Evolutionary conservation across 345 rosid genomes (phyloP).

Genomic region (Hypericum perforatum): DNA sequence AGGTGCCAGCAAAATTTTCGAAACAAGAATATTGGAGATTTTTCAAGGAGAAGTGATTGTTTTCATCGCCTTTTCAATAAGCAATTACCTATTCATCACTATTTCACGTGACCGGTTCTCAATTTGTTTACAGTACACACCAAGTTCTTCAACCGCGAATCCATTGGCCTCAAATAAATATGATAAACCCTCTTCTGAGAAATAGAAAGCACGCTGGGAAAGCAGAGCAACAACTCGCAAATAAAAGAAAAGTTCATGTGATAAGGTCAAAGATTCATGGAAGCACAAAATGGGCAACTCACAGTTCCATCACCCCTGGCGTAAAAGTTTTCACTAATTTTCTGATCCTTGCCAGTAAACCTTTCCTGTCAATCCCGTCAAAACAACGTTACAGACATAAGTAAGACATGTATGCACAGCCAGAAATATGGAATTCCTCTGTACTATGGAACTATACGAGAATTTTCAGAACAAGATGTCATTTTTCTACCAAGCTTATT

Average conservation of each 20-base stretch:
- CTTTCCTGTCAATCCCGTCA: slow-evolving; percentile 56
- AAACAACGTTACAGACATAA: neutral
- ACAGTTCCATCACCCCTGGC: slow-evolving; percentile 98
- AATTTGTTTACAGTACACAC: slow-evolving; percentile 79
- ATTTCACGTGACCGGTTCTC: slow-evolving; percentile 80
- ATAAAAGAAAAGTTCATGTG: neutral
- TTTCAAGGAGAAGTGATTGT: no score
- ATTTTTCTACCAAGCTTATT: no score
- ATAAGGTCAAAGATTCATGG: neutral
- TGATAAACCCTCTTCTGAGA: slow-evolving; percentile 65
- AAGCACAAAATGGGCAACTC: slow-evolving; percentile 22
- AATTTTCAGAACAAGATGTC: no score
- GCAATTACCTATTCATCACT: slow-evolving; percentile 63
- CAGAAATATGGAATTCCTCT: no score
- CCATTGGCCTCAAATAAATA: slow-evolving; percentile 57
- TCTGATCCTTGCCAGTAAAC: slow-evolving; percentile 69
- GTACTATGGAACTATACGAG: no score
- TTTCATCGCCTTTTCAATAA: neutral
- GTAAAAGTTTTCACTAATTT: slow-evolving; percentile 77
- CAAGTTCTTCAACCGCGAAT: slow-evolving; percentile 62
- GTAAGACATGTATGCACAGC: neutral
- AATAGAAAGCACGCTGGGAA: slow-evolving; percentile 85
- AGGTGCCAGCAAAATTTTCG: no score
- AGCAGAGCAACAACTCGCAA: slow-evolving; percentile 1
- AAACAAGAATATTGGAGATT: no score